Base-by-base conservation (phyloP, 2,329 filamentous ascomycete genomes). In the Microcera coccophila region DNA sequence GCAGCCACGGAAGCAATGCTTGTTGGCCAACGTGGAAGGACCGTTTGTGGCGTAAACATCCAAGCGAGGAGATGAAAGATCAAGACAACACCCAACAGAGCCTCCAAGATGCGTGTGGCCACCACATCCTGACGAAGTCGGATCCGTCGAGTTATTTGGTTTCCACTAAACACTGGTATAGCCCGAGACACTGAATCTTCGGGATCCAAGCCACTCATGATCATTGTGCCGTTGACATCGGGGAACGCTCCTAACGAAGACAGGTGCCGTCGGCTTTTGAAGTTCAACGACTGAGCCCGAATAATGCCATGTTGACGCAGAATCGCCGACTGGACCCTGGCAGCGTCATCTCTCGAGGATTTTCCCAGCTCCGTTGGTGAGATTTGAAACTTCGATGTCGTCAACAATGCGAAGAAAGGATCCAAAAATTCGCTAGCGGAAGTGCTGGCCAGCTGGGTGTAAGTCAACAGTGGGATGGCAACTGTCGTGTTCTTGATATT, bases 1-100 rank as follows among this genome's bases (percentile, higher is more conserved):
- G 63, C 62, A 0, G 62, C 62, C 16, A 62, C 44, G n/a, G 62
- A 63, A n/a, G 65, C 67, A 38, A 69, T 64, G 19, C 57, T 64
- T 3, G 59, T 61, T 8, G 59, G 59, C 7, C 55, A 49, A 2
- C 60, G 54, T 14, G 66, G 64, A 11, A 66, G 53, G 10, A 48
- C 49, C 14, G 54, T 45, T 5, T 53, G 52, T 3, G 52, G 56
- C 7, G 56, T 54, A 3, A 55, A 53, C 2, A 56, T 39, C 64
- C 64, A 68, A 0, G 61, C 50, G 5, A 55, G 21, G 2, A 62
- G 35, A 12, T 58, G 53, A 2, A 62, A 41, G 3, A 55, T 34
- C 15, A 68, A 45, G 4, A 62, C 44, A 3, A 57, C 43, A 2
- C 54, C 59, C 1, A 68, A 49, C 2, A 68, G 48, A 3, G 52